phyloP scores from a whole-genome alignment of 2,329 filamentous ascomycete species.

The Paraphaeosphaeria sporulosa region DNA sequence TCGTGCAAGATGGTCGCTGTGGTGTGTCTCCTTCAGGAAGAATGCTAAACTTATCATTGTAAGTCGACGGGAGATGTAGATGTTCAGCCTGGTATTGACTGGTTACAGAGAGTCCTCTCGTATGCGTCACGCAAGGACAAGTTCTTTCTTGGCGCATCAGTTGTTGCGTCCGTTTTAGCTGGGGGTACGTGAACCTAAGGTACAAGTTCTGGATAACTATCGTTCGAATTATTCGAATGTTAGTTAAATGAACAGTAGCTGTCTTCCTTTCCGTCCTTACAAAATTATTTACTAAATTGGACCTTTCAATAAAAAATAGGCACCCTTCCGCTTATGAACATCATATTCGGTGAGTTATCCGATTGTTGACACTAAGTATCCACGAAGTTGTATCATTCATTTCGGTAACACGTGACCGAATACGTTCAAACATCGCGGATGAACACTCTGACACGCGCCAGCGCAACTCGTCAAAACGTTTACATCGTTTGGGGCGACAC shows the following conservation, averaged over 20 bases:
- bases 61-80: not conserved
- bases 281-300: too few relatives aligned
- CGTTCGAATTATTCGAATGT: too few relatives aligned
- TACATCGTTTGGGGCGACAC: slow-evolving; percentile 12
- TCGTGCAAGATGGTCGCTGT: not conserved
- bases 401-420: slow-evolving; percentile 39
- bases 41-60: slow-evolving; percentile 4
- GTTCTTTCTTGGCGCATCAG: slow-evolving; percentile 22
- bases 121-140: slow-evolving; percentile 26
- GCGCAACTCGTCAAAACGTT: slow-evolving; percentile 27
- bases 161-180: slow-evolving; percentile 28
- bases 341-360: slow-evolving; percentile 54
- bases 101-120: slow-evolving; percentile 30
- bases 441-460: slow-evolving; percentile 1
- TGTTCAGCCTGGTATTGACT: not conserved
- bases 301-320: slow-evolving; percentile 1
- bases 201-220: too few relatives aligned
- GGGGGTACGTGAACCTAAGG: slow-evolving; percentile 14
- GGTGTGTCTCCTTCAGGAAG: slow-evolving; percentile 1
- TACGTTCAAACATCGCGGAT: not conserved
- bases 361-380: too few relatives aligned
- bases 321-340: slow-evolving; percentile 62
- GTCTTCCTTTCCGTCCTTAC: too few relatives aligned
- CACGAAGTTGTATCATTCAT: too few relatives aligned
- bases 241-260: too few relatives aligned